Evolutionary conservation across 164 flowering plant genomes (phyloP), one percentile per base, ranked within the genome.

Genomic region (Vitis amurensis): DNA sequence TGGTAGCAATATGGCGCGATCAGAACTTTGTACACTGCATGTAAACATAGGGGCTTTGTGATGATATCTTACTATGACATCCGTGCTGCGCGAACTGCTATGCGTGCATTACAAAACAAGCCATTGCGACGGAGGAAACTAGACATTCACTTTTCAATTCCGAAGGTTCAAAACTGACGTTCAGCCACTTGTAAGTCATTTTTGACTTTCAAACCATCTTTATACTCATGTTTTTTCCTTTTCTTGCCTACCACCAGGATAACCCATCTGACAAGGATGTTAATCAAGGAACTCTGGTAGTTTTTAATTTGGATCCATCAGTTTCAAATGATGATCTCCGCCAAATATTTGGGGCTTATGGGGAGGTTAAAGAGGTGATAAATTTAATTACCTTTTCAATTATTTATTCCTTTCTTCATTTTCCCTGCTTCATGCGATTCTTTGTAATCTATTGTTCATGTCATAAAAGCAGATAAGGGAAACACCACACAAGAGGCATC

Each of bases 31-130:
- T 91, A 96, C 71, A 92, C 99, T 72, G 88, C 99, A 68, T 93
- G 97, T 80, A 96, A 96, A 80, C 98, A 93, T 73, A 84, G 99
- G 80, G 99, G 99, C 61, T 96, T 96, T 81, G 99, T 96, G 79
- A 96, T 96, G 97, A 96, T 96, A 71, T 89, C 97, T 59, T 96
- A 96, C 77, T 96, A 96, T 84, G 99, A 96, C 74, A 96, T 96
- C 55, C 88, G 98, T 65, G 87, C 90, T 77, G 98, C 99, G 71
- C 85, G 99, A 76, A 87, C 91, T 68, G 99, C 99, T 27, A 96
- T 96, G 99, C 95, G 98, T 56, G 85, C 88, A 27, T 76, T 96
- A 44, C 99, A 96, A 68, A 92, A 93, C 73, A 96, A 92, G 82
- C 98, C 99, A 11, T 64, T 96, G 59, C 76, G 98, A 6, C 80